A percentile compares a stretch with the other conserved stretches of the same genome.
These are phyloP conservation scores for Hericium rajendrae DNA, from an alignment of 768 basidiomycete genomes.

Conservation along the genomic window DNA sequence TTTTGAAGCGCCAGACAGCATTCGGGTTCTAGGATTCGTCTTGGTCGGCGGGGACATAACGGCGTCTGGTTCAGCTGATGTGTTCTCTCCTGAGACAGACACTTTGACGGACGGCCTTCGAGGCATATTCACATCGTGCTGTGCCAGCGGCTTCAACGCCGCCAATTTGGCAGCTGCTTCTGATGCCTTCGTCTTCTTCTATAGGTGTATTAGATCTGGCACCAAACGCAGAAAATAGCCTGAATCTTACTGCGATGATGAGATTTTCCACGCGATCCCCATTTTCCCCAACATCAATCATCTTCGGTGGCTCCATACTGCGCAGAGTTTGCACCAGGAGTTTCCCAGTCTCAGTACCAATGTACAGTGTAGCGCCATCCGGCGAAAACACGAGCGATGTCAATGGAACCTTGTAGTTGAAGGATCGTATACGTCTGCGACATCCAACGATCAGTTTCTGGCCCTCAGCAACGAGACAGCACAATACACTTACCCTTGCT, in stretches of 20 bases:
- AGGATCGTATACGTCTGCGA: conserved; percentile 46
- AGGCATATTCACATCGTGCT: conserved; percentile 7
- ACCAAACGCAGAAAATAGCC: not conserved
- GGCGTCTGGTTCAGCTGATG: not conserved
- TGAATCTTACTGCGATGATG: conserved; percentile 41
- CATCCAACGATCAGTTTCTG: not conserved
- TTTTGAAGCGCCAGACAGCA: not conserved
- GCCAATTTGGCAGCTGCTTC: conserved; percentile 22
- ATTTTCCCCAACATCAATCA: conserved; percentile 38
- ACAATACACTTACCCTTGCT: conserved; percentile 43
- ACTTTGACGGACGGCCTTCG: conserved; percentile 1
- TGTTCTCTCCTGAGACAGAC: not conserved
- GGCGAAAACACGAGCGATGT: conserved; percentile 60
- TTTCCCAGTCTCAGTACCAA: conserved; percentile 56
- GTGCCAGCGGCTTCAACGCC: conserved; percentile 18
- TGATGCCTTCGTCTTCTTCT: conserved; percentile 15
- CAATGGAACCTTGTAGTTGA: conserved; percentile 42
- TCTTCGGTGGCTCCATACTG: conserved; percentile 53
- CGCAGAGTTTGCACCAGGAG: conserved; percentile 58
- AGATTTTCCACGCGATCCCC: conserved; percentile 42
- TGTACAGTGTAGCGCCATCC: conserved; percentile 57
- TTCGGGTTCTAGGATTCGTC: conserved; percentile 2
- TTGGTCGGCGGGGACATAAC: conserved; percentile 1
- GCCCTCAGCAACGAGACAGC: not conserved
- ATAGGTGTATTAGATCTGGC: not conserved